Conservation (phyloP, 2,329 filamentous ascomycete genomes). For the Claviceps lovelessii region DNA sequence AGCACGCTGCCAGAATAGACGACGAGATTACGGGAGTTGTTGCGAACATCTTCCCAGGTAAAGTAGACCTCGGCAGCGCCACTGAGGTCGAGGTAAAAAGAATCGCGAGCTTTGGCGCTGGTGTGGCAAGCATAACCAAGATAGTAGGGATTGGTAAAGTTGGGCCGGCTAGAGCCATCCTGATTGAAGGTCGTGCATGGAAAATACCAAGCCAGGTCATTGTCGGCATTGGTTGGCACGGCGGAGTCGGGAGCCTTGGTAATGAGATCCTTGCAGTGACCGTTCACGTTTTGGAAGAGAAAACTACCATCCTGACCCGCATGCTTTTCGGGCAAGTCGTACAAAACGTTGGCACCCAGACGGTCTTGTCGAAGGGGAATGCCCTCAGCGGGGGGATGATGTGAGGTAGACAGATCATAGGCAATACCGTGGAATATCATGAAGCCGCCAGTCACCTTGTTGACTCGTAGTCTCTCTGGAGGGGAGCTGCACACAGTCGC, state of each 20-base stretch:
- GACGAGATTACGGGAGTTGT: conserved; percentile 74
- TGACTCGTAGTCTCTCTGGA: conserved; percentile 60
- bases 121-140: conserved; percentile 85
- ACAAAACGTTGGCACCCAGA: conserved; percentile 62
- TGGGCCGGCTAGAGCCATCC: conserved; percentile 70
- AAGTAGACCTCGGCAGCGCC: conserved; percentile 82
- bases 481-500: conserved; percentile 67
- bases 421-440: conserved; percentile 95
- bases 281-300: conserved; percentile 96
- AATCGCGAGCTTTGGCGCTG: conserved; percentile 46
- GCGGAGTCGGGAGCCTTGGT: conserved; percentile 55
- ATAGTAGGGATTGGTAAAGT: conserved; percentile 61
- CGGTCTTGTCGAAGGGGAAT: conserved; percentile 44
- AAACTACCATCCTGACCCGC: conserved; percentile 91
- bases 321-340: conserved; percentile 66
- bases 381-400: conserved; percentile 66
- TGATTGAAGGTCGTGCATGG: conserved; percentile 86
- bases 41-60: conserved; percentile 87
- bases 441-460: conserved; percentile 66
- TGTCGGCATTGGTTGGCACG: conserved; percentile 59
- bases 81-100: conserved; percentile 57
- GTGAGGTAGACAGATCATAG: conserved; percentile 65
- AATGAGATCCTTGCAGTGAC: conserved; percentile 85
- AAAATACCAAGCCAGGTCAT: conserved; percentile 88
- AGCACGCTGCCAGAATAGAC: conserved; percentile 91